Evolutionary conservation across 2,329 filamentous ascomycete genomes (phyloP).

Genomic region (Aureobasidium musti): DNA sequence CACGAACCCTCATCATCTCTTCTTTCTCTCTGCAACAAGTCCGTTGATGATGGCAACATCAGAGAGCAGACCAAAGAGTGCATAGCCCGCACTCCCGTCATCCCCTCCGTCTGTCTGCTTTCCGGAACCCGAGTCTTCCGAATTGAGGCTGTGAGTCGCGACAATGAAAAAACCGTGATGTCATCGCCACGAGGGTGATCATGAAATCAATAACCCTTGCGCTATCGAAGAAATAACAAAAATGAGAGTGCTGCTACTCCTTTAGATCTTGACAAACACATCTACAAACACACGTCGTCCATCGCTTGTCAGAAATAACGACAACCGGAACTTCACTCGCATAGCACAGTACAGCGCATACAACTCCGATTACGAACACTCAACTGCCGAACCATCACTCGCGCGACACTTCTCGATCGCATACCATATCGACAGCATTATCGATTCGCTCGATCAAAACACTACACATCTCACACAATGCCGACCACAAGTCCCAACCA

Average conservation of each 20-base stretch:
- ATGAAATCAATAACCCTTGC: slow-evolving; percentile 10
- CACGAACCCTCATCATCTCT: neutral
- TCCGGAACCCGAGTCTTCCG: slow-evolving; percentile 12
- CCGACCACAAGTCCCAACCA: slow-evolving; percentile 12
- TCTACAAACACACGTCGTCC: neutral
- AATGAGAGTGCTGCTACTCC: neutral
- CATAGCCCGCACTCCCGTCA: neutral
- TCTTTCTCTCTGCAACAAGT: neutral
- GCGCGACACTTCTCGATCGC: neutral
- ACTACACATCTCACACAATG: neutral
- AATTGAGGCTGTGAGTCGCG: slow-evolving; percentile 6
- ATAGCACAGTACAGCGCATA: neutral
- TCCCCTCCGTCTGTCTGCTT: neutral
- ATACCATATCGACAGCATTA: neutral
- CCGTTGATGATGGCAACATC: neutral
- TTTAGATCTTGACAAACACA: neutral
- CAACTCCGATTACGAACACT: neutral
- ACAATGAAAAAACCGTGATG: slow-evolving; percentile 11
- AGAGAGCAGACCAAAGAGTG: neutral
- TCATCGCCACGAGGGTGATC: slow-evolving; percentile 26
- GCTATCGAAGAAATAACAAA: neutral
- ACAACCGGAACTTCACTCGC: neutral
- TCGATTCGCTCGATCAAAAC: neutral
- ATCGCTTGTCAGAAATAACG: neutral
- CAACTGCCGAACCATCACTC: neutral